These are phyloP conservation scores for Vigna nakashimae DNA, from an alignment of 306 rosid species.

Conservation along the genomic window DNA sequence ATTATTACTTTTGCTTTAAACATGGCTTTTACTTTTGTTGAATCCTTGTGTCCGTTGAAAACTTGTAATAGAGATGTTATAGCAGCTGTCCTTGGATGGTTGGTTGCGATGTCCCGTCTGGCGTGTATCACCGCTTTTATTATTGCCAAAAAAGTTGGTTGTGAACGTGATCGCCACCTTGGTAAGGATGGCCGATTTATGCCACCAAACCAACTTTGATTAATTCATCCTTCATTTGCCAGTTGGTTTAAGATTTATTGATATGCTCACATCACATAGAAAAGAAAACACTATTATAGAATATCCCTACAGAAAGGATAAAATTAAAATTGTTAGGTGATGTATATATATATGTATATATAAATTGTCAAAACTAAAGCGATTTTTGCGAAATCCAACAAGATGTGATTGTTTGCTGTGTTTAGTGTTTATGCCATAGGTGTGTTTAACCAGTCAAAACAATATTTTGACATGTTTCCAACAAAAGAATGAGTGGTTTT, in stretches of 20 bases:
- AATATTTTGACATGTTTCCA: not conserved
- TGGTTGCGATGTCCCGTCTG: constrained; percentile 55
- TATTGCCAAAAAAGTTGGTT: constrained; percentile 40
- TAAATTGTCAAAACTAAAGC: not conserved
- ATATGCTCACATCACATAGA: not conserved
- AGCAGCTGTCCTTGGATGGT: constrained; percentile 42
- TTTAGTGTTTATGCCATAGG: not conserved
- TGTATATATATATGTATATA: no score
- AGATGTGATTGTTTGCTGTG: not conserved
- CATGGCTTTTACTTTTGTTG: constrained; percentile 49
- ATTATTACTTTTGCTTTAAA: constrained; percentile 55
- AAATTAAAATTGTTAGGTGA: not conserved
- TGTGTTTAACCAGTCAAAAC: not conserved
- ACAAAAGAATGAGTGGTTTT: not conserved
- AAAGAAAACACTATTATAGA: not conserved
- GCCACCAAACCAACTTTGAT: constrained; percentile 42
- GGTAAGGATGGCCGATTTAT: constrained; percentile 38
- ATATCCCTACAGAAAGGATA: not conserved
- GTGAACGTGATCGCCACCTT: constrained; percentile 37
- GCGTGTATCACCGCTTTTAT: constrained; percentile 34
- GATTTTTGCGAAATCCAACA: not conserved
- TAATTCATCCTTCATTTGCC: constrained; percentile 23
- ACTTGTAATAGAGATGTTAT: constrained; percentile 46
- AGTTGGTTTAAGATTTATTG: constrained; percentile 33
- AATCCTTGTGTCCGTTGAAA: constrained; percentile 34